phyloP scores from a whole-genome alignment of 257 asterid species.

The Gentiana macrophylla region DNA sequence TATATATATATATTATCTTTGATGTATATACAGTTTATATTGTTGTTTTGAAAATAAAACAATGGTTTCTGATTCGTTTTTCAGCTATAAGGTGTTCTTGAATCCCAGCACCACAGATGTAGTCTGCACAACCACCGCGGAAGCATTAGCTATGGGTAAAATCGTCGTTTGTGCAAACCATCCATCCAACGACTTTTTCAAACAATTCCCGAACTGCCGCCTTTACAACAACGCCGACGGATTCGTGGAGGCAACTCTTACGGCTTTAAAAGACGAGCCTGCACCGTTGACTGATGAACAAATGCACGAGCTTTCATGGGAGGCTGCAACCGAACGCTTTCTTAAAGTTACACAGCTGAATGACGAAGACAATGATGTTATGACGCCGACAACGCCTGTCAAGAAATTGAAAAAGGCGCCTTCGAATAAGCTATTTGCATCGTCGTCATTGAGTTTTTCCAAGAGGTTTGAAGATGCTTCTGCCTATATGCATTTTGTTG shows the following conservation, averaged over 20 bases:
- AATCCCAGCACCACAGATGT: conserved; percentile 99
- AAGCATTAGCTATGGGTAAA: conserved; percentile 97
- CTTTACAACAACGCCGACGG: conserved; percentile 55
- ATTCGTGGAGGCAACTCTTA: conserved; percentile 56
- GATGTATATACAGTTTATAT: no score
- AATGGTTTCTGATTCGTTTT: conserved; percentile 2
- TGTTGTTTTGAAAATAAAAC: background rate
- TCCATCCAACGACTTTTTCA: conserved; percentile 94
- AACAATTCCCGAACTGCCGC: conserved; percentile 91
- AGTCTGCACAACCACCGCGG: conserved; percentile 96
- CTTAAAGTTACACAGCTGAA: conserved; percentile 58
- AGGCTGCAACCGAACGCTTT: conserved; percentile 89
- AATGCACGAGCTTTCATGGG: conserved; percentile 90
- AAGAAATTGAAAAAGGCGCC: conserved; percentile 35
- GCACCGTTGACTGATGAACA: conserved; percentile 59
- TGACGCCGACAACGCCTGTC: conserved; percentile 4
- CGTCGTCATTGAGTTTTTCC: conserved; percentile 49
- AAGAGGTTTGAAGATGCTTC: conserved; percentile 82
- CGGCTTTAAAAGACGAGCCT: conserved; percentile 73
- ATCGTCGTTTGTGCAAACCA: conserved; percentile 91
- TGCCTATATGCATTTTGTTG: conserved; percentile 57
- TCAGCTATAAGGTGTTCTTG: conserved; percentile 83
- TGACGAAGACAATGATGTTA: background rate
- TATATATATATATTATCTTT: no score
- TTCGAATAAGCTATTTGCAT: conserved; percentile 37